Evolutionary conservation across 176 grass and related monocot genomes (phyloP), one percentile per base, ranked within the genome.

Genomic region (Echinochloa phyllopogon): DNA sequence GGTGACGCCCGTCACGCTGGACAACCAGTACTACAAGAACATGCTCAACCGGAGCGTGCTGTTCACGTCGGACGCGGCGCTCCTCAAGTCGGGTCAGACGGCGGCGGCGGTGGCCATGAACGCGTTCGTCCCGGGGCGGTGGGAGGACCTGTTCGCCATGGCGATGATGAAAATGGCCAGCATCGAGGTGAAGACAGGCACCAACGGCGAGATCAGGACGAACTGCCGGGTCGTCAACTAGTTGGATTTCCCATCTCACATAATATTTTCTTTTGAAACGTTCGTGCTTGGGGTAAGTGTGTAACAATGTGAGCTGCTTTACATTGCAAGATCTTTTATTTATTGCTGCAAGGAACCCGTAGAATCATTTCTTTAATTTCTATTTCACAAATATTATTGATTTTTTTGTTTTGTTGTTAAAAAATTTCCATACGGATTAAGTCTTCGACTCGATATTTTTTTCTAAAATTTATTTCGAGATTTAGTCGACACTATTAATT

Each of bases 81-180:
- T 91, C 13, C 53, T 91, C 3, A 10, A 42, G 3, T 64, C 68
- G 5, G 39, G 4, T 2, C 10, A 0, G 53, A 91, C 72, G 15
- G n/a, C 48, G 42, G 42, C 0, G 40, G 24, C 69, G 52, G 89
- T 91, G 42, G 1, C 10, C 41, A 9, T 24, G 12, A 69, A 81
- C 59, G 62, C 85, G 2, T 15, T 18, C 23, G 4, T 24, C 21
- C 55, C 63, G 17, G 61, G 74, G 14, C 25, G 17, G 23, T 91
- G 75, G 76, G 77, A 88, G 77, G n/a, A 43, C 3, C 76, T 64
- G 77, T 91, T 91, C 80, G 62, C 60, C 5, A 39, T 1, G 33
- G 76, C 90, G 0, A 88, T 91, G 82, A 64, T 91, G 14, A 91
- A 82, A 86, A 85, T 88, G 90, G 77, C 82, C 45, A 39, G 10